Percentiles rank a stretch among this genome's conserved stretches.
phyloP scores from a whole-genome alignment of 1,139 yeast genomes.

The Candida sojae region DNA sequence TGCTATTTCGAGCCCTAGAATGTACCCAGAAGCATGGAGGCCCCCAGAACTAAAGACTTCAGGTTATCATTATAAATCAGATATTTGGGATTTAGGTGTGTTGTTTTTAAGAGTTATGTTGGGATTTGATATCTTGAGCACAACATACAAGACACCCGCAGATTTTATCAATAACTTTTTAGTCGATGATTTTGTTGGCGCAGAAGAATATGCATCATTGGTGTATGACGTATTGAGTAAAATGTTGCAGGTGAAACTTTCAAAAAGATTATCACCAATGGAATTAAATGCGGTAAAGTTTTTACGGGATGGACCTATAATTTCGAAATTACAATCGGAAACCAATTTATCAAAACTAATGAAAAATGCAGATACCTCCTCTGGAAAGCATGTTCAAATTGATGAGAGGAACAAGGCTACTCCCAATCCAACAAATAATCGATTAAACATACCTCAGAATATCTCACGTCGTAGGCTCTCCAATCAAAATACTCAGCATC shows the following conservation, averaged over 20 bases:
- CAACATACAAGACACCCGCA: slow-evolving; percentile 58
- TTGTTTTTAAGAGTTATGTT: slow-evolving; percentile 70
- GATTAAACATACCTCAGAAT: slow-evolving; percentile 1
- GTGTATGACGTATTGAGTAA: slow-evolving; percentile 66
- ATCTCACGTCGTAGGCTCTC: slow-evolving; percentile 19
- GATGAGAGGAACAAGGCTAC: background rate
- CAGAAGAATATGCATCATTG: slow-evolving; percentile 34
- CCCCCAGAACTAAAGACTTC: slow-evolving; percentile 70
- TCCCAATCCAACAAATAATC: background rate
- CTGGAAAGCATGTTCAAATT: background rate
- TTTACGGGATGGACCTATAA: slow-evolving; percentile 64
- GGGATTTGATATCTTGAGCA: slow-evolving; percentile 49
- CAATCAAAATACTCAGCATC: slow-evolving; percentile 17
- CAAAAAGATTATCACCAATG: slow-evolving; percentile 77
- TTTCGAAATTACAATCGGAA: slow-evolving; percentile 6
- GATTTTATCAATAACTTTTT: slow-evolving; percentile 57
- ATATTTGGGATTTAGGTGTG: slow-evolving; percentile 91
- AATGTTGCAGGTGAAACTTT: slow-evolving; percentile 65
- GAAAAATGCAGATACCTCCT: background rate
- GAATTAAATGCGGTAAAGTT: slow-evolving; percentile 84
- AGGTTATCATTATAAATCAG: slow-evolving; percentile 69
- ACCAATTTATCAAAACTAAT: slow-evolving; percentile 4
- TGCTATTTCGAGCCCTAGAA: slow-evolving; percentile 11
- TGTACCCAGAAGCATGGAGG: slow-evolving; percentile 52
- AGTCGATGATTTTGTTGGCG: slow-evolving; percentile 26